Evolutionary conservation across 805 yeast genomes (phyloP).

Genomic region (Kluyveromyces starmeri): DNA sequence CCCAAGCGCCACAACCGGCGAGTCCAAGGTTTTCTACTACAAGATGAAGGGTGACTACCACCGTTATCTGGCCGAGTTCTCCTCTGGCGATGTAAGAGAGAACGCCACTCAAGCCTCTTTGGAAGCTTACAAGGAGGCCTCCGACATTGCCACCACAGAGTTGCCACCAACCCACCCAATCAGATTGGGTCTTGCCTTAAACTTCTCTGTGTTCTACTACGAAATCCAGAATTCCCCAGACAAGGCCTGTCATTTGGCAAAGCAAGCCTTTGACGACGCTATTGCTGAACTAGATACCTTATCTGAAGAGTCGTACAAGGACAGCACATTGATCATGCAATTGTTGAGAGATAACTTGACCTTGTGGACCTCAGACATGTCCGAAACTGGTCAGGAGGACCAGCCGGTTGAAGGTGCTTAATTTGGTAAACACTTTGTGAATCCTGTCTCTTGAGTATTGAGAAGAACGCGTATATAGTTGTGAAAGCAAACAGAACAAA

Average conservation of each 20-base stretch:
- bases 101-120: slow-evolving; percentile 86
- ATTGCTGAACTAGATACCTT: slow-evolving; percentile 97
- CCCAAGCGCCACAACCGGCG: slow-evolving; percentile 92
- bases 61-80: slow-evolving; percentile 97
- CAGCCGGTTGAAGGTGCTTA: slow-evolving; percentile 29
- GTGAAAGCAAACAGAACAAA: background rate
- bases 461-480: background rate
- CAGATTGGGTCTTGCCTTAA: slow-evolving; percentile 94
- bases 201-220: slow-evolving; percentile 95
- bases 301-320: slow-evolving; percentile 97
- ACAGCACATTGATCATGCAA: slow-evolving; percentile 98
- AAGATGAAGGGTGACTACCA: slow-evolving; percentile 99
- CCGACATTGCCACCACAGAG: slow-evolving; percentile 94
- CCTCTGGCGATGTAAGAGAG: slow-evolving; percentile 83
- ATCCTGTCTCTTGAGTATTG: slow-evolving; percentile 4
- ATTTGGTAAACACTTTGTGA: no score
- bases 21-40: slow-evolving; percentile 95
- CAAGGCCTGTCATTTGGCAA: slow-evolving; percentile 97
- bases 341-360: slow-evolving; percentile 96
- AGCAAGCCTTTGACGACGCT: slow-evolving; percentile 98
- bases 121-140: slow-evolving; percentile 91
- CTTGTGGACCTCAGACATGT: slow-evolving; percentile 93
- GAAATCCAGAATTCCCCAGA: slow-evolving; percentile 98
- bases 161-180: slow-evolving; percentile 98
- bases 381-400: slow-evolving; percentile 66